Evolutionary conservation across 257 asterid genomes (phyloP).

Genomic region (Solanum bulbocastanum): DNA sequence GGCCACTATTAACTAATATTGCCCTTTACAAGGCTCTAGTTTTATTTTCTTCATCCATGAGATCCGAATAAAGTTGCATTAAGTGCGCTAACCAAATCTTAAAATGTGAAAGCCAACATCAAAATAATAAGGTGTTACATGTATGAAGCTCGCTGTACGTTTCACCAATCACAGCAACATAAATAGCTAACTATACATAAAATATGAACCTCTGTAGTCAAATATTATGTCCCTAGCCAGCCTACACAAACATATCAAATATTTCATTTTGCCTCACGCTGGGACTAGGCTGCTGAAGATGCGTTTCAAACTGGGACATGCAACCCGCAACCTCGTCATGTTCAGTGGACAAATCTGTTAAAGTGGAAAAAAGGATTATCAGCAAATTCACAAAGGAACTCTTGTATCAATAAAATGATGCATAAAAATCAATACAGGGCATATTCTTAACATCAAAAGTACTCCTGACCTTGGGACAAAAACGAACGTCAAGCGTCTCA

Average conservation of each 20-base stretch:
- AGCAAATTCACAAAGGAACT: not conserved
- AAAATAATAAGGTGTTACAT: not conserved
- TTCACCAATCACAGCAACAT: not conserved
- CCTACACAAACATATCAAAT: constrained; percentile 1
- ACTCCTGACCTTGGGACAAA: constrained; percentile 65
- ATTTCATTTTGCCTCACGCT: constrained; percentile 10
- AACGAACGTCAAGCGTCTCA: constrained; percentile 97
- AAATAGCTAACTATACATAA: not conserved
- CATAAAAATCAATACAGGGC: not conserved
- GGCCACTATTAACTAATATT: not conserved
- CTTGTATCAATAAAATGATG: not conserved
- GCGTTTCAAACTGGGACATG: constrained; percentile 85
- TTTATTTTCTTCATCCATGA: not conserved
- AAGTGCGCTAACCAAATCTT: not conserved
- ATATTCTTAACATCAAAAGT: not conserved
- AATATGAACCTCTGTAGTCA: not conserved
- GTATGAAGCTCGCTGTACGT: not conserved
- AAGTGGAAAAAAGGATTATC: not conserved
- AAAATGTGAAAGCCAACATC: not conserved
- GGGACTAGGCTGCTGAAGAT: constrained; percentile 69
- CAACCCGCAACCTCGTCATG: constrained; percentile 53
- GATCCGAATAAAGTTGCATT: not conserved
- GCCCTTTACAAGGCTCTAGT: not conserved
- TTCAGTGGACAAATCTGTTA: constrained; percentile 62
- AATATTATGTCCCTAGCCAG: not conserved